phyloP scores from a whole-genome alignment of 2,329 filamentous ascomycete genomes.

The Colletotrichum phormii region DNA sequence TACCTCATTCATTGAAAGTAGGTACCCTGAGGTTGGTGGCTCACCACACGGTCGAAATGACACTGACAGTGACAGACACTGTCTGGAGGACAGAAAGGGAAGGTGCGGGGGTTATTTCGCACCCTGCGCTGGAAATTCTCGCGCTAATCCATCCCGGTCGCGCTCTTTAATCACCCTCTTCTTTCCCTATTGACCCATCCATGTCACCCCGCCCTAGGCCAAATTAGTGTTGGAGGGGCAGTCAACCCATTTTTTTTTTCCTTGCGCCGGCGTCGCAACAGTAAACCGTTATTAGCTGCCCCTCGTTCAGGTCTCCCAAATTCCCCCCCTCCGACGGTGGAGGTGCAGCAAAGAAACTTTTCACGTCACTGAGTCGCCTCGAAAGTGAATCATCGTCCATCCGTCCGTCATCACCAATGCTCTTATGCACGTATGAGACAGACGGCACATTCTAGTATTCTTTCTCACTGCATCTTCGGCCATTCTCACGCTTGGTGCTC shows the following conservation, averaged over 20 bases:
- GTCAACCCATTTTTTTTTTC: slow-evolving; percentile 6
- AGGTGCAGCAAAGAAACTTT: slow-evolving; percentile 24
- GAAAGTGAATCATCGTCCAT: background rate
- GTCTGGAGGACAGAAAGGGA: background rate
- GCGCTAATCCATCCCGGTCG: slow-evolving; percentile 14
- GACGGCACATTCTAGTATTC: background rate
- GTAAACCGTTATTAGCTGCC: background rate
- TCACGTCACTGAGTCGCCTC: background rate
- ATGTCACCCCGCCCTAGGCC: slow-evolving; percentile 18
- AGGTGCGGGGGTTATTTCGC: slow-evolving; percentile 18
- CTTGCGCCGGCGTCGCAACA: slow-evolving; percentile 18
- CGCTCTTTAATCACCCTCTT: background rate
- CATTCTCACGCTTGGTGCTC: background rate
- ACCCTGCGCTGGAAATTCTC: slow-evolving; percentile 25
- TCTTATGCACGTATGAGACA: background rate
- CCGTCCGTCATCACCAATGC: background rate
- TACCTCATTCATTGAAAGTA: no score
- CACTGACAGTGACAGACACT: no score
- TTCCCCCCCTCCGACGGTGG: slow-evolving; percentile 1
- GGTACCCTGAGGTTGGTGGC: no score
- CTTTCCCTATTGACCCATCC: background rate
- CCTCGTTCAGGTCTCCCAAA: background rate
- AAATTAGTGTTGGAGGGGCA: slow-evolving; percentile 23
- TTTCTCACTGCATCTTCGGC: background rate
- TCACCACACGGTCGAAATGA: no score